These are phyloP conservation scores for Veloboletus limbatus DNA, from an alignment of 1,284 basidiomycete genomes.

Conservation along the genomic window DNA sequence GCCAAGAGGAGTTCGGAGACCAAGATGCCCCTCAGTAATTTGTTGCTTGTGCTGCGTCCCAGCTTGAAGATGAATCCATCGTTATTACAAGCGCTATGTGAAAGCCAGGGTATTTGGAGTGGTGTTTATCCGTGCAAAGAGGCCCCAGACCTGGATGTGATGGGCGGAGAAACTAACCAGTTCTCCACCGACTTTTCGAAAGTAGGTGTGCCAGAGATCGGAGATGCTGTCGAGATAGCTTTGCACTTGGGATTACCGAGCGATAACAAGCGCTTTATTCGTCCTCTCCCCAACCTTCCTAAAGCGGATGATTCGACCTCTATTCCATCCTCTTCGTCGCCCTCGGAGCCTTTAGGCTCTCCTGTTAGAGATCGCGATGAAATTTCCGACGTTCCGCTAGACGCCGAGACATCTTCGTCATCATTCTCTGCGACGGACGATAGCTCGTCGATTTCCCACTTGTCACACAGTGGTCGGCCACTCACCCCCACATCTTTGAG, in stretches of 20 bases:
- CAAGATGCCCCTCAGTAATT: constrained; percentile 82
- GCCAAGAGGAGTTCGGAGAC: constrained; percentile 61
- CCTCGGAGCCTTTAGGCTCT: constrained; percentile 9
- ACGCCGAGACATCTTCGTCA: constrained; percentile 24
- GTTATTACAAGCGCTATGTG: constrained; percentile 69
- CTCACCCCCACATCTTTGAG: constrained; percentile 40
- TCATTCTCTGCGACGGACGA: constrained; percentile 30
- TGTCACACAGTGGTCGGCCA: constrained; percentile 31
- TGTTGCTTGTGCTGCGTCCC: constrained; percentile 77
- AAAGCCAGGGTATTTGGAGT: constrained; percentile 65
- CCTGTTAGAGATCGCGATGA: constrained; percentile 2
- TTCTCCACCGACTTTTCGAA: background rate
- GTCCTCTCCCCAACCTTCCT: constrained; percentile 32
- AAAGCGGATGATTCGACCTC: constrained; percentile 5
- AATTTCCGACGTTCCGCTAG: constrained; percentile 7
- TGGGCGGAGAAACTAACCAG: constrained; percentile 2
- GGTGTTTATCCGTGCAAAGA: constrained; percentile 22
- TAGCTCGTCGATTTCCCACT: constrained; percentile 31
- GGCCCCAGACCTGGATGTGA: constrained; percentile 6
- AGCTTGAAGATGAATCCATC: constrained; percentile 78
- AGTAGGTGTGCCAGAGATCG: background rate
- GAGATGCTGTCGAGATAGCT: background rate
- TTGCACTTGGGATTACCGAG: constrained; percentile 1
- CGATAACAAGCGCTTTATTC: constrained; percentile 21
- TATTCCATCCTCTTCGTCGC: constrained; percentile 5